These are phyloP conservation scores for Helichrysum umbraculigerum DNA, from an alignment of 129 eudicot genomes.

Conservation along the genomic window DNA sequence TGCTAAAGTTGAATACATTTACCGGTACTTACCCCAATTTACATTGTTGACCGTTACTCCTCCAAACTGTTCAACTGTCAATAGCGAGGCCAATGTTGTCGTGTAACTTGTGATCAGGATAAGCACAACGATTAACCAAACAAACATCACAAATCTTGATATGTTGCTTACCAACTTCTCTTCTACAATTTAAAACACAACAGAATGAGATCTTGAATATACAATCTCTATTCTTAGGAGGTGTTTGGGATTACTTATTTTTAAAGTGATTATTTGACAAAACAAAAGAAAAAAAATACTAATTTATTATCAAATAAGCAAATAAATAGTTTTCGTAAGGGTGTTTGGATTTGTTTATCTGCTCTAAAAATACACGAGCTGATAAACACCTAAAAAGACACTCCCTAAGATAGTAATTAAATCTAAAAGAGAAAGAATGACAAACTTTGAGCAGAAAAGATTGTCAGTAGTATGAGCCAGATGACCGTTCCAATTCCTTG, in stretches of 20 bases:
- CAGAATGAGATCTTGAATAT: not conserved
- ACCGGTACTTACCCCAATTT: too few species aligned
- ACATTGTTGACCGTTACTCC: slow-evolving; percentile 30
- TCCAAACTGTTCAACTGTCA: slow-evolving; percentile 44
- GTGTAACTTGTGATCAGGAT: slow-evolving; percentile 47
- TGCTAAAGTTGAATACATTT: too few species aligned
- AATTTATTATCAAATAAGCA: too few species aligned
- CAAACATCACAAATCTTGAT: slow-evolving; percentile 35
- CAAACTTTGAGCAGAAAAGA: slow-evolving; percentile 34
- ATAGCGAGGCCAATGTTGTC: slow-evolving; percentile 42
- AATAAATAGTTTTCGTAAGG: too few species aligned
- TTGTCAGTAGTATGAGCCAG: slow-evolving; percentile 36
- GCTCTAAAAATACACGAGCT: too few species aligned
- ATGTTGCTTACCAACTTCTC: slow-evolving; percentile 38
- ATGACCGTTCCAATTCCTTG: slow-evolving; percentile 29
- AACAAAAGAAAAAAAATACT: too few species aligned
- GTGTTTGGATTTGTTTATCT: too few species aligned
- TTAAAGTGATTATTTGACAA: too few species aligned
- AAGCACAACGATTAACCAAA: slow-evolving; percentile 44
- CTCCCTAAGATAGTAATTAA: not conserved
- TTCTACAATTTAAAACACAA: slow-evolving; percentile 12
- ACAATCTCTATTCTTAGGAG: not conserved
- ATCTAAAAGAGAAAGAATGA: slow-evolving; percentile 11
- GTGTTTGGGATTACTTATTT: not conserved
- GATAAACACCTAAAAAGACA: too few species aligned